Percentiles rank a stretch among this genome's conserved stretches.
Evolutionary conservation across 306 rosid genomes (phyloP).

Genomic region (Clitoria ternatea): DNA sequence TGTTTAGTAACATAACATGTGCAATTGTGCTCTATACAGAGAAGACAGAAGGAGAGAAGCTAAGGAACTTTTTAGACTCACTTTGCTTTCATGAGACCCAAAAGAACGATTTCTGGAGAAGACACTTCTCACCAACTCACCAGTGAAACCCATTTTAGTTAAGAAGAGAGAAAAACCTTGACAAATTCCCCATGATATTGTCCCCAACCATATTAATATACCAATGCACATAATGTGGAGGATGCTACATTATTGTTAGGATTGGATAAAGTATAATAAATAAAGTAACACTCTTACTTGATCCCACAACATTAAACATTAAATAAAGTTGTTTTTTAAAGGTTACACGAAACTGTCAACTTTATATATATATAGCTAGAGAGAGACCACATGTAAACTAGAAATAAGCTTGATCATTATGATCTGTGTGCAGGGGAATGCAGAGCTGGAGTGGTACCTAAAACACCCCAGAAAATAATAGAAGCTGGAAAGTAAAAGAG

Average conservation of each 20-base stretch:
- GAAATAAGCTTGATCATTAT: slow-evolving; percentile 32
- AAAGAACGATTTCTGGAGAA: slow-evolving; percentile 57
- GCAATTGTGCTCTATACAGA: neutral
- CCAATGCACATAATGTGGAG: slow-evolving; percentile 29
- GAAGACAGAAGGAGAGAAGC: neutral
- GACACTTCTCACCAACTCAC: slow-evolving; percentile 73
- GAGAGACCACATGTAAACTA: slow-evolving; percentile 41
- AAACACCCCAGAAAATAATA: slow-evolving; percentile 45
- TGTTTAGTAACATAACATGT: too few species aligned
- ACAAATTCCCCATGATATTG: slow-evolving; percentile 21
- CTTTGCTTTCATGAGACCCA: slow-evolving; percentile 53
- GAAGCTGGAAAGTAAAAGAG: slow-evolving; percentile 55
- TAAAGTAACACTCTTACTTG: slow-evolving; percentile 33
- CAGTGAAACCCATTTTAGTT: slow-evolving; percentile 74
- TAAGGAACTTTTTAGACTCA: slow-evolving; percentile 31
- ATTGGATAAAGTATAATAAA: slow-evolving; percentile 29
- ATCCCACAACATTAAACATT: slow-evolving; percentile 15
- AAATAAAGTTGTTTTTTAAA: slow-evolving; percentile 22
- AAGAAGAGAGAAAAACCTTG: slow-evolving; percentile 18
- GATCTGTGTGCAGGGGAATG: slow-evolving; percentile 33
- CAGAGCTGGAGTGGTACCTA: slow-evolving; percentile 56
- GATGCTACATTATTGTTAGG: slow-evolving; percentile 30
- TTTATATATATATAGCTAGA: slow-evolving; percentile 10
- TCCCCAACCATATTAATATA: slow-evolving; percentile 30
- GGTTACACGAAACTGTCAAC: slow-evolving; percentile 1